Percentiles rank a stretch among this genome's conserved stretches.
Evolutionary conservation across 2,329 filamentous ascomycete genomes (phyloP).

Genomic region (Exophiala sideris): DNA sequence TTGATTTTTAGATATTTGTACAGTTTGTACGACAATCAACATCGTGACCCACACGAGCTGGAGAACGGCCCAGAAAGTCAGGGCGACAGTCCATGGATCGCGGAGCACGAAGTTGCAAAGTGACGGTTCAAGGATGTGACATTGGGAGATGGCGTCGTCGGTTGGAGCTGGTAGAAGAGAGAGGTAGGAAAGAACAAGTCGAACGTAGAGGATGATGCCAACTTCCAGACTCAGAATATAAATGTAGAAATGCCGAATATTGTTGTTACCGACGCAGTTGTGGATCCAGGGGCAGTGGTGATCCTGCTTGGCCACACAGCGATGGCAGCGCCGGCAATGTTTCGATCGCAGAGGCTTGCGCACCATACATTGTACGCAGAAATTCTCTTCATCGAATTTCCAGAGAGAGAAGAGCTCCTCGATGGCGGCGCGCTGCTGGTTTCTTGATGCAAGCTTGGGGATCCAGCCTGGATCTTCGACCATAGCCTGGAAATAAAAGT

Average conservation of each 20-base stretch:
- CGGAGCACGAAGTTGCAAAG: slow-evolving; percentile 75
- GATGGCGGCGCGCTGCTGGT: slow-evolving; percentile 84
- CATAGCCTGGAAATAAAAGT: slow-evolving; percentile 88
- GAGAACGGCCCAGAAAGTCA: slow-evolving; percentile 73
- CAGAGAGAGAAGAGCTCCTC: slow-evolving; percentile 78
- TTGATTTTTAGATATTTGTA: slow-evolving; percentile 87
- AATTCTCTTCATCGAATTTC: slow-evolving; percentile 92
- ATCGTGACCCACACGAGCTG: slow-evolving; percentile 97
- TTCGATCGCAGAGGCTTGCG: slow-evolving; percentile 89
- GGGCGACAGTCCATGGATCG: slow-evolving; percentile 78
- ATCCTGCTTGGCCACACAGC: slow-evolving; percentile 94
- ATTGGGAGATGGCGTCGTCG: slow-evolving; percentile 44
- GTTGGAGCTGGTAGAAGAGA: slow-evolving; percentile 1
- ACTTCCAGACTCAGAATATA: slow-evolving; percentile 77
- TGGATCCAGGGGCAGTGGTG: slow-evolving; percentile 98
- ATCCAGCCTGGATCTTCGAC: slow-evolving; percentile 86
- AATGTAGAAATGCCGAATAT: slow-evolving; percentile 90
- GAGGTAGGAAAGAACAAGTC: slow-evolving; percentile 62
- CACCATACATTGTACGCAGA: slow-evolving; percentile 93
- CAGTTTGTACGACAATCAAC: slow-evolving; percentile 88
- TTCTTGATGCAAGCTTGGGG: slow-evolving; percentile 82
- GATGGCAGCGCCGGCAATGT: slow-evolving; percentile 86
- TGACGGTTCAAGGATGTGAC: slow-evolving; percentile 70
- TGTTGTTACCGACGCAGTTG: slow-evolving; percentile 94
- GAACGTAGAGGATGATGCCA: slow-evolving; percentile 70